A percentile compares a stretch with the other conserved stretches of the same genome.
Conservation (phyloP, 805 yeast genomes). For the Starmerella apis region DNA sequence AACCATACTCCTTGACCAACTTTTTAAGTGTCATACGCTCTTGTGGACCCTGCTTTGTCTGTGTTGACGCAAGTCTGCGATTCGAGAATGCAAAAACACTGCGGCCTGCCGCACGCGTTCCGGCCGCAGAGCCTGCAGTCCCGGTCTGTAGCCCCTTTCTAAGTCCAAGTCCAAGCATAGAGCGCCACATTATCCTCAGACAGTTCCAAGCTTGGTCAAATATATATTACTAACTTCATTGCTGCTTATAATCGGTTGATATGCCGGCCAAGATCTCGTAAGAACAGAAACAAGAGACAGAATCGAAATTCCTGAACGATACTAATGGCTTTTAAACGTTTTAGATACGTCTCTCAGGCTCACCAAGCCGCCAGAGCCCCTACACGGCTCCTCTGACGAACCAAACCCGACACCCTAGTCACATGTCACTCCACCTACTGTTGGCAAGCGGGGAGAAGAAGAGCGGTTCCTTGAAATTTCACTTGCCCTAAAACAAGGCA, state of each 20-base stretch:
- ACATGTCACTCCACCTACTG: neutral
- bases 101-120: neutral
- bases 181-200: neutral
- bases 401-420: neutral
- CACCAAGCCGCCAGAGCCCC: too few relatives aligned
- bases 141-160: neutral
- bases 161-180: neutral
- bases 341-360: too few relatives aligned
- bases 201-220: neutral
- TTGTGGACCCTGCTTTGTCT: neutral
- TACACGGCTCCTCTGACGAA: too few relatives aligned
- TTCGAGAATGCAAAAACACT: neutral
- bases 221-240: too few relatives aligned
- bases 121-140: neutral
- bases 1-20: slow-evolving; percentile 77
- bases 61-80: neutral
- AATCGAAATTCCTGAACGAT: too few relatives aligned
- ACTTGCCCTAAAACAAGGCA: too few relatives aligned
- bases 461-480: too few relatives aligned
- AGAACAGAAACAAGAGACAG: too few relatives aligned
- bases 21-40: slow-evolving; percentile 36
- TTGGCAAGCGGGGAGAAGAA: too few relatives aligned
- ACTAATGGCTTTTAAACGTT: too few relatives aligned
- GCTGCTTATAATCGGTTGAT: too few relatives aligned
- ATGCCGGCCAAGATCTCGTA: too few relatives aligned